Percentiles rank a stretch among this genome's conserved stretches.
phyloP scores from a whole-genome alignment of 163 green algal genomes.

The Trebouxia gelatinosa region DNA sequence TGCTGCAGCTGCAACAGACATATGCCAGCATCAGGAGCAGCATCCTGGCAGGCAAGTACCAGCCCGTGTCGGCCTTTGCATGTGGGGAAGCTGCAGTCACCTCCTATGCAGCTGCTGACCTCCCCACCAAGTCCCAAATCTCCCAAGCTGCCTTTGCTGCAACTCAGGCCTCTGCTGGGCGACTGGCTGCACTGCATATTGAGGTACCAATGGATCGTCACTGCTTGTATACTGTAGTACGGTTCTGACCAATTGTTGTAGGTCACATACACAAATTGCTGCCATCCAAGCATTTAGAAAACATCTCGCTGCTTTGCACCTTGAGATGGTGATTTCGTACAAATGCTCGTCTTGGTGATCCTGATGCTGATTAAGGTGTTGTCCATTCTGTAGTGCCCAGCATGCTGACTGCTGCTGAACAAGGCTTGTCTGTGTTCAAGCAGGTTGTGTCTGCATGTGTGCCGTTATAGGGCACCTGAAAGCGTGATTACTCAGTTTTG shows the following conservation, averaged over 20 bases:
- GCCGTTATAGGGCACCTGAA: no score
- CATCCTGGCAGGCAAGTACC: not conserved
- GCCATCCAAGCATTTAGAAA: no score
- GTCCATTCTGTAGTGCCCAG: no score
- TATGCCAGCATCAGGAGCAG: slow-evolving; percentile 9
- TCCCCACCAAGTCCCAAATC: slow-evolving; percentile 44
- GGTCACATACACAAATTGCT: no score
- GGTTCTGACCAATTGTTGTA: no score
- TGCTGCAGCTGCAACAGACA: no score
- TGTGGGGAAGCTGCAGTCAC: slow-evolving; percentile 36
- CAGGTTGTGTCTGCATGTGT: no score
- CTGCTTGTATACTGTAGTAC: no score
- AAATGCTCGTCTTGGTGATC: not conserved
- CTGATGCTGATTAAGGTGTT: not conserved
- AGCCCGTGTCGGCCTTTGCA: slow-evolving; percentile 47
- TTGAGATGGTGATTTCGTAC: not conserved
- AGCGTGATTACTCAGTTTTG: no score
- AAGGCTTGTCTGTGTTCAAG: no score
- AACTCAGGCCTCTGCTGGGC: slow-evolving; percentile 12
- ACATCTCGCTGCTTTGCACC: not conserved
- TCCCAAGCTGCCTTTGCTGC: slow-evolving; percentile 29
- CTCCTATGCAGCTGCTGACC: slow-evolving; percentile 31
- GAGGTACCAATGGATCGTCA: not conserved
- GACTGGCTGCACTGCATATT: not conserved
- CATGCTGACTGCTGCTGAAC: no score